These are phyloP conservation scores for Dothideomycetes sp. DNA, from an alignment of 2,329 filamentous ascomycete species.

Conservation along the genomic window DNA sequence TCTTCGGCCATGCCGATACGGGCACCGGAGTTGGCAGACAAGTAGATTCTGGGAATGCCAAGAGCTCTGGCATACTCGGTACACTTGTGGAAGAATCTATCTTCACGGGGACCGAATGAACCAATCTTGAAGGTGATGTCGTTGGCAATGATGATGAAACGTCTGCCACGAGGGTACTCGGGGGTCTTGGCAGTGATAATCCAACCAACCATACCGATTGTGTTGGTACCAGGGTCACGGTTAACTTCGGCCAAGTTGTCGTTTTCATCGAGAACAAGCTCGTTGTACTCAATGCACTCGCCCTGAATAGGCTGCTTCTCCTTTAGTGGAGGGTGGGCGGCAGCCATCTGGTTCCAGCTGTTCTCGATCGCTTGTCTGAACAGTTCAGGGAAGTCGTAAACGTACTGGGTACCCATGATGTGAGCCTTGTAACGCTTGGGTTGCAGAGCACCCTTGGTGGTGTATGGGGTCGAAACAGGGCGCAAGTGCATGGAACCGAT, in stretches of 20 bases:
- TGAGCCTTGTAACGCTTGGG: constrained; percentile 99
- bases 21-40: constrained; percentile 97
- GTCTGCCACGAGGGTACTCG: constrained; percentile 85
- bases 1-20: constrained; percentile 95
- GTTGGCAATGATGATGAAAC: constrained; percentile 95
- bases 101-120: constrained; percentile 91
- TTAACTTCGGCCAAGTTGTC: constrained; percentile 89
- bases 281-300: constrained; percentile 87
- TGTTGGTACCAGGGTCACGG: constrained; percentile 90
- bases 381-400: constrained; percentile 98
- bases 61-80: constrained; percentile 90
- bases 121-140: constrained; percentile 99
- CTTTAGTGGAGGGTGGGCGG: constrained; percentile 62
- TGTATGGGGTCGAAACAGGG: constrained; percentile 83
- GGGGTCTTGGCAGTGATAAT: constrained; percentile 89
- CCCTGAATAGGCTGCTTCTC: constrained; percentile 76
- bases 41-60: constrained; percentile 91
- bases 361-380: constrained; percentile 98
- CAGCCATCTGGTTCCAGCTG: constrained; percentile 71
- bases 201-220: constrained; percentile 97
- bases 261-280: constrained; percentile 88
- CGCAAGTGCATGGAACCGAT: constrained; percentile 91
- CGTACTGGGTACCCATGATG: constrained; percentile 97
- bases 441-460: constrained; percentile 97
- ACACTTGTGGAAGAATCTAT: constrained; percentile 98